Base-by-base conservation (phyloP, 768 basidiomycete genomes). In the Pleurotus djamor region DNA sequence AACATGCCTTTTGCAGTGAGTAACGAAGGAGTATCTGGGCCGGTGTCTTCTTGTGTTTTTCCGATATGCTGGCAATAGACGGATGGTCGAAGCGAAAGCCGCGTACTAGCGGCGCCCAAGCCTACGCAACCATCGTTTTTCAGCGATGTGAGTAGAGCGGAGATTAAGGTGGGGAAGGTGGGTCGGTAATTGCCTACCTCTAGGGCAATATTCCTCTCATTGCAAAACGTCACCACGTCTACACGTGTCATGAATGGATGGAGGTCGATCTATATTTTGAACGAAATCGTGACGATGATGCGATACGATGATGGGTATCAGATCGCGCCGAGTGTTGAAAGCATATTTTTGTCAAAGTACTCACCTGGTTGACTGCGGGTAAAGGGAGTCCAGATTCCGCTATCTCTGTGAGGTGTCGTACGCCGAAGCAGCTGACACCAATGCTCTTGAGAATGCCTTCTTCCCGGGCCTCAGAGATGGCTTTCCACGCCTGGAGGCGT, bases 21-120 rank as follows among this genome's bases (percentile, higher is more conserved):
- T 85, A 92, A n/a, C 90, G 78, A 33, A 92, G 74, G 41, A 91
- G 74, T 50, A 92, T 73, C 64, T 83, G 81, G 65, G 85, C 78
- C n/a, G 80, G 74, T 48, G 75, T 67, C 65, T 84, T 90, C 41
- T 69, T 66, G 67, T 89, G 85, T 68, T 83, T 86, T 44, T 77
- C 64, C 5, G 81, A 79, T 38, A 85, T 72, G 35, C 66, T 66
- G 28, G 69, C 68, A 62, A 91, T 74, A 8, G 71, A 70, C 16
- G 84, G 80, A 70, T 88, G 83, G 16, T 81, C 67, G 72, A 92
- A 89, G 48, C 85, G 79, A 69, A 84, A 74, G 9, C 83, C 87
- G 17, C 88, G 78, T 14, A 84, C 89, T 5, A 92, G 79, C 4
- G 88, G 87, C 7, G 78, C 89, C 89, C 89, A 92, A 5, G 88